Conservation (phyloP, 2,329 filamentous ascomycete species). For the Epichloe coenophiala region DNA sequence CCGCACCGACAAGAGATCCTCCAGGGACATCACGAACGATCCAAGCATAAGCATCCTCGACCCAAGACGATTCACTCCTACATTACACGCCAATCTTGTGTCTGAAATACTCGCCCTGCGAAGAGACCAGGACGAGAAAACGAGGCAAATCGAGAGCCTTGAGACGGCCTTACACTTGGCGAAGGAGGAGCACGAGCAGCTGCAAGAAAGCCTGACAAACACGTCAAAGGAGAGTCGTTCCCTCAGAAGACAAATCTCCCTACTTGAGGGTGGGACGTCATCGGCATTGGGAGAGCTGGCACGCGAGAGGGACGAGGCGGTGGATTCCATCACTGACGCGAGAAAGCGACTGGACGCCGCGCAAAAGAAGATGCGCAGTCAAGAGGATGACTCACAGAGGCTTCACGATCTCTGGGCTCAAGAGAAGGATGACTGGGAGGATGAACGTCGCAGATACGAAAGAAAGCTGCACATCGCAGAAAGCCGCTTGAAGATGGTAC, state of each 20-base stretch:
- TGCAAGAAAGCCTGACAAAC: constrained; percentile 47
- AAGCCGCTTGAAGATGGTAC: constrained; percentile 64
- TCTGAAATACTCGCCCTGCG: constrained; percentile 83
- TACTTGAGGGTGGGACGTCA: constrained; percentile 77
- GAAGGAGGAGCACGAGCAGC: constrained; percentile 59
- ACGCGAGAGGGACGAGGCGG: constrained; percentile 73
- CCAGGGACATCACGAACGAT: constrained; percentile 47
- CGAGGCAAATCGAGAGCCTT: constrained; percentile 71
- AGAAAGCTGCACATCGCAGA: constrained; percentile 84
- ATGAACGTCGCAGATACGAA: constrained; percentile 70
- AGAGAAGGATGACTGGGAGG: constrained; percentile 76
- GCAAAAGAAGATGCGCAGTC: constrained; percentile 63
- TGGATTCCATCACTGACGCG: constrained; percentile 57
- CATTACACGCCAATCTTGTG: constrained; percentile 83
- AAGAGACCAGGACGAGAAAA: constrained; percentile 82
- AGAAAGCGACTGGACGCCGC: constrained; percentile 63
- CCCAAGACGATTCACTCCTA: constrained; percentile 86
- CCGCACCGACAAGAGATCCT: constrained; percentile 33
- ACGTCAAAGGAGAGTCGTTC: constrained; percentile 65
- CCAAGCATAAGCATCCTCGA: constrained; percentile 67
- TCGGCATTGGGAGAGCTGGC: constrained; percentile 73
- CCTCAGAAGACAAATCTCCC: constrained; percentile 70
- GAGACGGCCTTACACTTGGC: constrained; percentile 61
- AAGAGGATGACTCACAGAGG: constrained; percentile 72
- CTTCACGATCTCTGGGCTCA: constrained; percentile 69